phyloP scores from a whole-genome alignment of 495 filamentous ascomycete species.

The Aspergillus homomorphus region DNA sequence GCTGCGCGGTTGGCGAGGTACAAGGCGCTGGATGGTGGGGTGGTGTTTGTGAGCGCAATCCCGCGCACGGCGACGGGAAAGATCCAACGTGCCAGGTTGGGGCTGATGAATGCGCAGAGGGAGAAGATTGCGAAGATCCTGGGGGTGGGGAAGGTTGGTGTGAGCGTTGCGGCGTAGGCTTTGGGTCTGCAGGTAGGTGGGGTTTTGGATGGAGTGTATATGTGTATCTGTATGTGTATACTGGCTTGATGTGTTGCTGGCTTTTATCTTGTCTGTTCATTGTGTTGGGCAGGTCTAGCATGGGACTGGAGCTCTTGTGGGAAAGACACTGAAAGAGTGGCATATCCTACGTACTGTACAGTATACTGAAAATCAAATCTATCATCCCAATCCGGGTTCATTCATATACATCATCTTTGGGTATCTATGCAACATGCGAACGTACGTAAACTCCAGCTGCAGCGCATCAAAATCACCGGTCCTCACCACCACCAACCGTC shows the following conservation, averaged over 20 bases:
- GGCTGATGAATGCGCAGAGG: slow-evolving; percentile 36
- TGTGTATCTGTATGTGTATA: no score
- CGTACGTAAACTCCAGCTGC: no score
- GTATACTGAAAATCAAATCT: not conserved
- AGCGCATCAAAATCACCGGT: slow-evolving; percentile 13
- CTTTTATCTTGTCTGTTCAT: no score
- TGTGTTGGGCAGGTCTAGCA: no score
- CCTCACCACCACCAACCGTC: slow-evolving; percentile 15
- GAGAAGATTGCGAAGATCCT: slow-evolving; percentile 12
- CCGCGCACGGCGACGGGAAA: slow-evolving; percentile 75
- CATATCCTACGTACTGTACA: not conserved
- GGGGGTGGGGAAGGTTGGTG: slow-evolving; percentile 4
- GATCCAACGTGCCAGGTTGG: slow-evolving; percentile 52
- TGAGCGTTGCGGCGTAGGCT: not conserved
- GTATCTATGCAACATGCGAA: slow-evolving; percentile 8
- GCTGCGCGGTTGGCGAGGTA: slow-evolving; percentile 54
- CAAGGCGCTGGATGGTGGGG: slow-evolving; percentile 66
- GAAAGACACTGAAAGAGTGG: no score
- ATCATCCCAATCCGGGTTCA: not conserved
- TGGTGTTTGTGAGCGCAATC: slow-evolving; percentile 64
- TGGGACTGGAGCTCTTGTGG: no score
- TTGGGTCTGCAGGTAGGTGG: no score
- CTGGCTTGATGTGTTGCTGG: no score
- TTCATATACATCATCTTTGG: not conserved
- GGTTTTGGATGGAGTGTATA: no score